Base-by-base conservation (phyloP, 1,284 basidiomycete species). In the Tylopilus sp. region DNA sequence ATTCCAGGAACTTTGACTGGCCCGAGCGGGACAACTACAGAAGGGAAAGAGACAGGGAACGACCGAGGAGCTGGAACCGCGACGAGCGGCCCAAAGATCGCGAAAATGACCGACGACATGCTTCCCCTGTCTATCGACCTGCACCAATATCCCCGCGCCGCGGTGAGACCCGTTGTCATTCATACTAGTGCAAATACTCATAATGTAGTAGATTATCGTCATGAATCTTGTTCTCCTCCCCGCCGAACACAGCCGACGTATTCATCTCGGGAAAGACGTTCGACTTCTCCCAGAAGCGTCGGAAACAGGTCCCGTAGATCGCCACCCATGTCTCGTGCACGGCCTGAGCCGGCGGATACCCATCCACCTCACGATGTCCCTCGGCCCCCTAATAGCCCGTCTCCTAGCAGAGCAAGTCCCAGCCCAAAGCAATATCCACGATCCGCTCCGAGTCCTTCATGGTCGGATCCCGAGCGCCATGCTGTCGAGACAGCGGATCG, bases 281-380 rank as follows among this genome's bases (percentile, higher is more conserved):
- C 64, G 20, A 45, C 38, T 17, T 63, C 64, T n/a, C 59, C 61
- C 4, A 46, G 35, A 52, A 63, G 61, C 34, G 41, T 21, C 5
- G 64, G 54, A 26, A 59, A 49, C 48, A 53, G 60, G 46, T 65
- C 60, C 37, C 60, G 58, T 10, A 61, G 51, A 52, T 63, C 61
- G 4, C 64, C 63, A 0, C 47, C 59, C 36, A 2, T 53, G 54
- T 41, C 64, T 53, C 52, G 58, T 29, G 38, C 33, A 24, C 58
- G 46, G 18, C 48, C 36, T 7, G 63, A 65, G 44, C 48, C 35
- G n/a, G 29, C 17, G 26, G 51, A 61, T 31, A 17, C 38, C 20
- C 46, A 40, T 38, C 40, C 40, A 34, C 35, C 54, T 21, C 54
- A 41, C 34, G 63, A 60, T 26, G 8, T 38, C 28, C 41, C 47